A percentile compares a stretch with the other conserved stretches of the same genome.
These are phyloP conservation scores for Butyriboletus loyo DNA, from an alignment of 768 basidiomycete genomes.

Conservation along the genomic window DNA sequence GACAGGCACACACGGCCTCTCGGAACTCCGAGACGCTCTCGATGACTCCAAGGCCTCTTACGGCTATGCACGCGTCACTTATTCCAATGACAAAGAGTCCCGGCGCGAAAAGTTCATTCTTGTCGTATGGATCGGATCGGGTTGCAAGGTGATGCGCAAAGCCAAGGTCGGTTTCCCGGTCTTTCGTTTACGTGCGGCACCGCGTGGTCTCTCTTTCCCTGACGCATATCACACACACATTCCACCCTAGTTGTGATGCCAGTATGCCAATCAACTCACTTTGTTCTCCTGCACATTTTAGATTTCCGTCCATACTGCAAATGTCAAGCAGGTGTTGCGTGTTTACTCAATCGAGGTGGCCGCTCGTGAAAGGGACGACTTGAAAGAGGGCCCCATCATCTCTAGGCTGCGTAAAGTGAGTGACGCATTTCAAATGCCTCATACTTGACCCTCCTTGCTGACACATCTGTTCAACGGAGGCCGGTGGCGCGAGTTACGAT, in stretches of 20 bases:
- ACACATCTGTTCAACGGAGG: slow-evolving; percentile 41
- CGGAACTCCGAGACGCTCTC: slow-evolving; percentile 69
- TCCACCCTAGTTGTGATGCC: slow-evolving; percentile 23
- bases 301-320: slow-evolving; percentile 90
- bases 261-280: slow-evolving; percentile 28
- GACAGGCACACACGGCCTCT: slow-evolving; percentile 78
- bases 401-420: slow-evolving; percentile 76
- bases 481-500: slow-evolving; percentile 87
- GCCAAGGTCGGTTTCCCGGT: slow-evolving; percentile 62
- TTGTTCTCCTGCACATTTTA: slow-evolving; percentile 32
- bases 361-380: slow-evolving; percentile 77
- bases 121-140: slow-evolving; percentile 77
- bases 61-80: slow-evolving; percentile 81
- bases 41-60: slow-evolving; percentile 76
- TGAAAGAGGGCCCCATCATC: slow-evolving; percentile 86
- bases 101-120: slow-evolving; percentile 87
- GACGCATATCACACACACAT: slow-evolving; percentile 22
- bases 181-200: slow-evolving; percentile 17
- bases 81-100: slow-evolving; percentile 84
- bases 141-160: slow-evolving; percentile 88
- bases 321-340: slow-evolving; percentile 79
- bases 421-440: slow-evolving; percentile 9
- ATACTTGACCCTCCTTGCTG: slow-evolving; percentile 12
- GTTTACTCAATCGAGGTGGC: slow-evolving; percentile 86
- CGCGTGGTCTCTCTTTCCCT: slow-evolving; percentile 8